Conservation (phyloP, 1,284 basidiomycete genomes). For the Paramarasmius palmivorus region DNA sequence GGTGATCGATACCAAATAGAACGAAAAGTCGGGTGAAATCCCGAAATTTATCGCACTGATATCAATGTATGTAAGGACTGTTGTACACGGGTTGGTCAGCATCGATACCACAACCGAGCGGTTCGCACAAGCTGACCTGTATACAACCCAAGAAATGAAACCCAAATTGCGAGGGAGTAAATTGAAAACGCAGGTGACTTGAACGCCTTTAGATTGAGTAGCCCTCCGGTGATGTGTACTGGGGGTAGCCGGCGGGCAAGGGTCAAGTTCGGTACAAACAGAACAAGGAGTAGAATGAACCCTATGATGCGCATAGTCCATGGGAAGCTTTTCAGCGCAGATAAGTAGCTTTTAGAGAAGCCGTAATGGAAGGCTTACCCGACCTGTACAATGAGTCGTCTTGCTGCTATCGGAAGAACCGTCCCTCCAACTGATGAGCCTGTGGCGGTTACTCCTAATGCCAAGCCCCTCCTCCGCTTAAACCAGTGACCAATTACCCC, state of each 20-base stretch:
- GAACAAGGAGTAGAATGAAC: slow-evolving; percentile 36
- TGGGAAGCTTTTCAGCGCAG: slow-evolving; percentile 31
- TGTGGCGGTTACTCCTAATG: slow-evolving; percentile 36
- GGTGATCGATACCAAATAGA: slow-evolving; percentile 46
- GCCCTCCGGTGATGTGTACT: slow-evolving; percentile 32
- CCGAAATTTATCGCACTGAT: slow-evolving; percentile 38
- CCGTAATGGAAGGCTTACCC: slow-evolving; percentile 30
- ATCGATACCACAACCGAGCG: neutral
- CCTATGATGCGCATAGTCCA: slow-evolving; percentile 50
- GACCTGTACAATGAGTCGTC: slow-evolving; percentile 34
- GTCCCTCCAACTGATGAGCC: slow-evolving; percentile 43
- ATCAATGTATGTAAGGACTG: slow-evolving; percentile 53
- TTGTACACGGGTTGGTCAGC: too few relatives aligned
- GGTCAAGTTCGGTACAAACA: slow-evolving; percentile 36
- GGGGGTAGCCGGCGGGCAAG: slow-evolving; percentile 41
- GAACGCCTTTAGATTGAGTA: slow-evolving; percentile 40
- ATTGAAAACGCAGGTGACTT: slow-evolving; percentile 32
- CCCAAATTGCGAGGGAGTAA: slow-evolving; percentile 33
- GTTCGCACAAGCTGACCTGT: slow-evolving; percentile 32
- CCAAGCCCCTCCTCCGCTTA: slow-evolving; percentile 34
- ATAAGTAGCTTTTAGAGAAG: neutral
- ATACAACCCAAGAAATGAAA: slow-evolving; percentile 51
- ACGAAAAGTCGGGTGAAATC: slow-evolving; percentile 35
- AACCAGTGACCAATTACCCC: slow-evolving; percentile 43
- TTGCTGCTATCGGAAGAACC: slow-evolving; percentile 38